Percentiles rank a stretch among this genome's conserved stretches.
phyloP scores from a whole-genome alignment of 345 rosid species.

The Boechera stricta region DNA sequence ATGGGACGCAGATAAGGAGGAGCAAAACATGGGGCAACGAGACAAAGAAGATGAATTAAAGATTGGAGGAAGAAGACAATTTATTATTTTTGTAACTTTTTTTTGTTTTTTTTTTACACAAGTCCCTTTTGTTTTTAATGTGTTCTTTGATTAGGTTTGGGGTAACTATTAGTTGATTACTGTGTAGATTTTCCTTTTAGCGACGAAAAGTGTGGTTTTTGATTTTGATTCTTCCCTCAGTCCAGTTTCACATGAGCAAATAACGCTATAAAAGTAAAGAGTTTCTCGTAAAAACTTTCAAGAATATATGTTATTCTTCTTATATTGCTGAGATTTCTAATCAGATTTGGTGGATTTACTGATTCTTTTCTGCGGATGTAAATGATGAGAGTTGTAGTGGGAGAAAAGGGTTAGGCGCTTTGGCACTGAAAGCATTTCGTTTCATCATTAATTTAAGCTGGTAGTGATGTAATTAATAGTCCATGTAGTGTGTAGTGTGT shows the following conservation, averaged over 20 bases:
- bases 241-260: constrained; percentile 29
- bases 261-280: neutral
- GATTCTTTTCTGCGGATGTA: constrained; percentile 2
- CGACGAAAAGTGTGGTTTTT: constrained; percentile 40
- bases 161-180: constrained; percentile 34
- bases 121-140: constrained; percentile 32
- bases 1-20: constrained; percentile 45
- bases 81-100: constrained; percentile 35
- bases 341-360: neutral
- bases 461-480: constrained; percentile 29
- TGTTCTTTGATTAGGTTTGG: constrained; percentile 42
- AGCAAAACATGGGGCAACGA: constrained; percentile 44
- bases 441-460: constrained; percentile 38
- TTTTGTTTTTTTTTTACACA: neutral
- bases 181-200: constrained; percentile 18
- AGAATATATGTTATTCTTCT: neutral
- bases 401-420: constrained; percentile 34
- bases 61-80: constrained; percentile 38
- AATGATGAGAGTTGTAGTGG: constrained; percentile 34
- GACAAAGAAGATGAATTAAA: constrained; percentile 30
- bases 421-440: constrained; percentile 39
- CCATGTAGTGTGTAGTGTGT: constrained; percentile 33
- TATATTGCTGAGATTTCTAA: constrained; percentile 5
- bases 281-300: neutral
- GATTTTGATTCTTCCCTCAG: constrained; percentile 10